phyloP scores from a whole-genome alignment of 345 rosid species.

The Gossypium longicalyx region DNA sequence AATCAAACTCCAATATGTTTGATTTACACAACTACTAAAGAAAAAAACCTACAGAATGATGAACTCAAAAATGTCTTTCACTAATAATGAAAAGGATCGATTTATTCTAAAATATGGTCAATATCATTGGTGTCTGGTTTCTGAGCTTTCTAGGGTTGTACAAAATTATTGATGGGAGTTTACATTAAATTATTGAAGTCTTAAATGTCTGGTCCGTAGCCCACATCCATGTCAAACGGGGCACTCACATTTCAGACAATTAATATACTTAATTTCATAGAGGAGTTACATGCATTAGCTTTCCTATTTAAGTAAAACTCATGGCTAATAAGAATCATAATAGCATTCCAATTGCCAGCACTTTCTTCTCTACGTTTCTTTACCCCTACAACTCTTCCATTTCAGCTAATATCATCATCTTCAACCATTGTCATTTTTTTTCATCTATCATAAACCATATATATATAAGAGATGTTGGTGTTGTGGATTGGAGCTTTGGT shows the following conservation, averaged over 20 bases:
- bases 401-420: slow-evolving; percentile 18
- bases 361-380: slow-evolving; percentile 40
- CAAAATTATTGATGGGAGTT: background rate
- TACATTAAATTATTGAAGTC: background rate
- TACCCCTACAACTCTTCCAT: background rate
- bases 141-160: background rate
- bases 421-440: background rate
- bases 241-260: background rate
- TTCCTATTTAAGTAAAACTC: slow-evolving; percentile 49
- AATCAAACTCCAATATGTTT: background rate
- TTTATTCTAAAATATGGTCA: background rate
- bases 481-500: slow-evolving; percentile 44
- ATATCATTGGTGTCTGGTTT: background rate
- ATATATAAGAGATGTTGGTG: slow-evolving; percentile 37
- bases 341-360: slow-evolving; percentile 34
- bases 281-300: slow-evolving; percentile 22
- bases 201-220: background rate
- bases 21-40: too few relatives aligned
- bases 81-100: too few relatives aligned
- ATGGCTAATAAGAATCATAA: slow-evolving; percentile 32
- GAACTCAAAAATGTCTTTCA: background rate
- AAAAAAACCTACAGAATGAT: background rate
- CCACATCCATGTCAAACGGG: background rate
- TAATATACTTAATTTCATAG: background rate
- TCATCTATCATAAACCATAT: background rate